Conservation (phyloP, 73 alveolate genomes). For the Paramecium pentaurelia region DNA sequence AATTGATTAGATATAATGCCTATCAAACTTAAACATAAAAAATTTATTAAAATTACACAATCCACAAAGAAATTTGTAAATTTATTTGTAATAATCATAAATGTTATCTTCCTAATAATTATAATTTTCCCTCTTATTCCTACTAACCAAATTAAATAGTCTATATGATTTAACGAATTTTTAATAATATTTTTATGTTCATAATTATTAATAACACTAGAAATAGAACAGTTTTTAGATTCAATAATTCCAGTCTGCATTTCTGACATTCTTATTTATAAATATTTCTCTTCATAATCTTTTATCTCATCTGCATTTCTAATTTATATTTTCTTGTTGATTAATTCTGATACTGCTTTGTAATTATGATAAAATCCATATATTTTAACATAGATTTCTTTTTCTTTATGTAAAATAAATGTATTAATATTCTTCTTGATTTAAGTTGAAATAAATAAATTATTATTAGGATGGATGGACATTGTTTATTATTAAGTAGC, state of each 20-base stretch:
- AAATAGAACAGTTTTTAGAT: background rate
- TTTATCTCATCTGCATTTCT: background rate
- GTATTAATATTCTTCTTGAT: background rate
- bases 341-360: background rate
- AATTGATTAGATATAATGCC: background rate
- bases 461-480: background rate
- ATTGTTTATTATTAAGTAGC: background rate
- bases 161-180: background rate
- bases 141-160: background rate
- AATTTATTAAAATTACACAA: background rate
- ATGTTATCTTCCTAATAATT: background rate
- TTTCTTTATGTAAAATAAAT: background rate
- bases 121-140: background rate
- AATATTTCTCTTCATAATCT: background rate
- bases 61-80: background rate
- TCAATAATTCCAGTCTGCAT: background rate
- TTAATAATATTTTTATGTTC: background rate
- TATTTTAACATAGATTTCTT: background rate
- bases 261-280: background rate
- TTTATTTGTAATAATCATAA: background rate
- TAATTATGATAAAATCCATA: constrained; percentile 7
- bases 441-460: background rate
- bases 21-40: background rate
- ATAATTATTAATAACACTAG: background rate
- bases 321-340: background rate